phyloP scores from a whole-genome alignment of 768 basidiomycete genomes.

The Chalciporus sphaerocephalus region DNA sequence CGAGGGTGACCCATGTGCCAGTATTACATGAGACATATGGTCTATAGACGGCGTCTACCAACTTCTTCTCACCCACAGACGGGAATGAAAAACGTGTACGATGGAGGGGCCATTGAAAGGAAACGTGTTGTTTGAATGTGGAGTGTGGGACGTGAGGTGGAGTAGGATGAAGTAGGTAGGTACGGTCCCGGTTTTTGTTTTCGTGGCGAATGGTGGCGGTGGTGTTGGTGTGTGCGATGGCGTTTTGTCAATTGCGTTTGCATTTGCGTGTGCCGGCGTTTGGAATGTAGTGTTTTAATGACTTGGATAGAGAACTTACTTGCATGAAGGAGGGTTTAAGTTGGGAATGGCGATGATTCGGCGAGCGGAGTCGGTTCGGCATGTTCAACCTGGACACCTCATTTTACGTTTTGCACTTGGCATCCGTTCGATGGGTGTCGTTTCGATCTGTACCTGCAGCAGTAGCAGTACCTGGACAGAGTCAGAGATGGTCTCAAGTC shows the following conservation, averaged over 20 bases:
- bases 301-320: too few species aligned
- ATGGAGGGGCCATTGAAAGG: background rate
- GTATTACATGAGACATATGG: background rate
- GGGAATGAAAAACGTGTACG: background rate
- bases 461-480: too few species aligned
- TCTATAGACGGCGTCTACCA: background rate
- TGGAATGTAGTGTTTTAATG: too few species aligned
- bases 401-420: background rate
- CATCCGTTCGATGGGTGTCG: slow-evolving; percentile 3
- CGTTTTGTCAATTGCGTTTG: too few species aligned
- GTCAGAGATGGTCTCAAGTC: background rate
- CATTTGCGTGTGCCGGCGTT: too few species aligned
- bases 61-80: background rate
- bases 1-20: background rate
- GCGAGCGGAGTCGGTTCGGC: background rate
- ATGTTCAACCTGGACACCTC: background rate
- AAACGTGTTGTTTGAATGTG: background rate
- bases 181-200: background rate
- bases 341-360: background rate
- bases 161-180: background rate
- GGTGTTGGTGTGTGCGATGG: background rate
- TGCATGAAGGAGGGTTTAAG: too few species aligned
- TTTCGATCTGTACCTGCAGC: background rate
- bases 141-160: background rate
- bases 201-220: background rate